Evolutionary conservation across 2,329 filamentous ascomycete genomes (phyloP).

Genomic region (Phialophora verrucosa): DNA sequence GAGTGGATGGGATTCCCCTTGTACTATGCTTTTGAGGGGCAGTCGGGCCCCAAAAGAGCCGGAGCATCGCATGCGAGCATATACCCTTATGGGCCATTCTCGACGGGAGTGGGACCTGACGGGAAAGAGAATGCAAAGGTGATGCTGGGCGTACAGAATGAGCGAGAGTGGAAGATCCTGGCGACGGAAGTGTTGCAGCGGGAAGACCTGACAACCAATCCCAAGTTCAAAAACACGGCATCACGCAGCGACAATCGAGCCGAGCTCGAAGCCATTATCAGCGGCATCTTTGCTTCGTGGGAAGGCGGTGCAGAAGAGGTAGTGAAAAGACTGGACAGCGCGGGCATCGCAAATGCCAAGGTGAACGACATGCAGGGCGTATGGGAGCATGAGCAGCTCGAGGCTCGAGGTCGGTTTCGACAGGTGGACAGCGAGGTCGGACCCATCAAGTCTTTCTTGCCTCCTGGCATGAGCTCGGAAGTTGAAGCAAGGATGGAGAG

Average conservation of each 20-base stretch:
- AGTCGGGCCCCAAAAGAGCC: constrained; percentile 51
- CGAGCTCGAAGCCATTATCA: constrained; percentile 55
- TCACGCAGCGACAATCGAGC: constrained; percentile 55
- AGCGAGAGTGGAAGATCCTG: constrained; percentile 61
- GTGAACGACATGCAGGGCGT: constrained; percentile 62
- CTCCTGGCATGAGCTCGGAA: constrained; percentile 52
- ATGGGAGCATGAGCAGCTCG: constrained; percentile 61
- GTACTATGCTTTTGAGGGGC: constrained; percentile 59
- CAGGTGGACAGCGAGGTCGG: constrained; percentile 57
- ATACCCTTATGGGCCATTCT: constrained; percentile 64
- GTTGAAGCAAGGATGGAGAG: constrained; percentile 50
- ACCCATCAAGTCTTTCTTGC: constrained; percentile 56
- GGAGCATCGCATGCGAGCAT: constrained; percentile 62
- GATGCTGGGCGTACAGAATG: constrained; percentile 65
- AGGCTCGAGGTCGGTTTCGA: constrained; percentile 59
- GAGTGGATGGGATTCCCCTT: constrained; percentile 66
- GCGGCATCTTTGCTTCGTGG: constrained; percentile 48
- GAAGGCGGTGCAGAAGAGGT: constrained; percentile 48
- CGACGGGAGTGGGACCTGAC: constrained; percentile 49
- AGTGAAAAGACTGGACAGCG: constrained; percentile 52
- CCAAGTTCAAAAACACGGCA: constrained; percentile 56
- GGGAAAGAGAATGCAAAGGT: constrained; percentile 48
- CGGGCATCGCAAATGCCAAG: constrained; percentile 61
- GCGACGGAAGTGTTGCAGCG: constrained; percentile 55
- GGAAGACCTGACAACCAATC: constrained; percentile 51